Conservation (phyloP, 768 basidiomycete species). For the Podaxis pistillaris region DNA sequence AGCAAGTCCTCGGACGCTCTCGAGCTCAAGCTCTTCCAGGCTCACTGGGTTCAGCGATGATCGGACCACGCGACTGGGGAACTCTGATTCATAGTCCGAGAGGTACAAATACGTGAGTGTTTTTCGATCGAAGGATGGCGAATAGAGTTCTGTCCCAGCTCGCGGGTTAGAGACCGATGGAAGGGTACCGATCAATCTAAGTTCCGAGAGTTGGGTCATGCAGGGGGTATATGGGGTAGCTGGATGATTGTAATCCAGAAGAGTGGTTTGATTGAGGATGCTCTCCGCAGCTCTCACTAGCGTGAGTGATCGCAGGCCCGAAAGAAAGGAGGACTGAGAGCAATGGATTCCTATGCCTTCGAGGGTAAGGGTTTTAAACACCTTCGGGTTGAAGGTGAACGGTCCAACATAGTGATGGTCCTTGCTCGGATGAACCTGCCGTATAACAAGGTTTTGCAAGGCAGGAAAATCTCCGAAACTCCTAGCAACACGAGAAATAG, state of each 20-base stretch:
- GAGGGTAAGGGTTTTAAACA: slow-evolving; percentile 1
- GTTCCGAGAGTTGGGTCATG: slow-evolving; percentile 4
- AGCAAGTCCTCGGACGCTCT: neutral
- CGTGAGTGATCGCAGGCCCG: neutral
- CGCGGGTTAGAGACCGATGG: neutral
- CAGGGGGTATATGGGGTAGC: neutral
- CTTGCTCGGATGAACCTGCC: neutral
- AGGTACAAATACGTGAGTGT: slow-evolving; percentile 1
- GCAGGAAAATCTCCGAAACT: neutral
- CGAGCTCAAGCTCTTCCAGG: slow-evolving; percentile 8
- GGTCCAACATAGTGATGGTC: slow-evolving; percentile 5
- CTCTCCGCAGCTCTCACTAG: slow-evolving; percentile 5
- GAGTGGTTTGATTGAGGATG: slow-evolving; percentile 8
- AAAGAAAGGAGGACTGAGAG: neutral
- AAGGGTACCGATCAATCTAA: slow-evolving; percentile 2
- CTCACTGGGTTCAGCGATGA: neutral
- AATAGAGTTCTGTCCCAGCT: neutral
- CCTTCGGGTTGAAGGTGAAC: slow-evolving; percentile 1
- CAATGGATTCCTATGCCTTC: slow-evolving; percentile 6
- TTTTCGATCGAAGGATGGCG: slow-evolving; percentile 1
- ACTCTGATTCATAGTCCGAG: neutral
- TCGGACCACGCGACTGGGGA: neutral
- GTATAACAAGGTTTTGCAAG: slow-evolving; percentile 8
- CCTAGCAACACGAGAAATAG: neutral
- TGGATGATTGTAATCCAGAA: neutral